Conservation (phyloP, 371 early-diverging fungal genomes). For the Umbelopsis sp. region DNA sequence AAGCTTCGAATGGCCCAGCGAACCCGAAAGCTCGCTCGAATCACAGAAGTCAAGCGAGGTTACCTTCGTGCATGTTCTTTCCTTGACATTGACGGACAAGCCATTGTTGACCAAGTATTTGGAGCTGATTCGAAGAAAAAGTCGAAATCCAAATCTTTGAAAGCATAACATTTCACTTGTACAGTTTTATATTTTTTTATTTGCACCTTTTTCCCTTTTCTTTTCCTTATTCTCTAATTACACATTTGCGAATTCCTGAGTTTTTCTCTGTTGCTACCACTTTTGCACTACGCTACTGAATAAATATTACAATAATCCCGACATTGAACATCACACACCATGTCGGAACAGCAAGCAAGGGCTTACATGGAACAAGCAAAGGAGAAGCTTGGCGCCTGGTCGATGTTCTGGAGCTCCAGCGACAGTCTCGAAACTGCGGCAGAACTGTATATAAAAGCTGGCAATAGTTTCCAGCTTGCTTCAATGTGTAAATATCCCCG, state of each 20-base stretch:
- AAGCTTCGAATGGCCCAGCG: constrained; percentile 39
- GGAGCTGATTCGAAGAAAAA: neutral
- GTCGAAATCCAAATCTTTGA: neutral
- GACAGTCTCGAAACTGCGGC: constrained; percentile 93
- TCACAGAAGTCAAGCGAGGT: constrained; percentile 37
- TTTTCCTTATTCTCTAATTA: neutral
- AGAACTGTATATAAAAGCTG: constrained; percentile 90
- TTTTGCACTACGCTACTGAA: constrained; percentile 6
- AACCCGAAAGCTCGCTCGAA: constrained; percentile 30
- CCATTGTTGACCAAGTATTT: constrained; percentile 10
- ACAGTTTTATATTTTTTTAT: constrained; percentile 10
- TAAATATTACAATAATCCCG: constrained; percentile 2
- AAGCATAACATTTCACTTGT: constrained; percentile 12
- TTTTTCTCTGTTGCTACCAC: neutral
- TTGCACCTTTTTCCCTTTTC: neutral
- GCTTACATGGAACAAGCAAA: constrained; percentile 75
- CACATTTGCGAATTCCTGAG: constrained; percentile 2
- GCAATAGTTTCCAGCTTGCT: constrained; percentile 87
- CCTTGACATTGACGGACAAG: constrained; percentile 26
- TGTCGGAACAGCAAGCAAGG: constrained; percentile 72
- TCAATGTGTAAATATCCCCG: constrained; percentile 78
- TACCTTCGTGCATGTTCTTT: constrained; percentile 38
- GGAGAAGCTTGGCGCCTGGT: constrained; percentile 74
- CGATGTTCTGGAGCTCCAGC: constrained; percentile 71
- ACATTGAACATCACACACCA: neutral